Percentiles rank a stretch among this genome's conserved stretches.
Evolutionary conservation across 2,329 filamentous ascomycete genomes (phyloP).

Genomic region (Pseudophaeomoniella oleicola): DNA sequence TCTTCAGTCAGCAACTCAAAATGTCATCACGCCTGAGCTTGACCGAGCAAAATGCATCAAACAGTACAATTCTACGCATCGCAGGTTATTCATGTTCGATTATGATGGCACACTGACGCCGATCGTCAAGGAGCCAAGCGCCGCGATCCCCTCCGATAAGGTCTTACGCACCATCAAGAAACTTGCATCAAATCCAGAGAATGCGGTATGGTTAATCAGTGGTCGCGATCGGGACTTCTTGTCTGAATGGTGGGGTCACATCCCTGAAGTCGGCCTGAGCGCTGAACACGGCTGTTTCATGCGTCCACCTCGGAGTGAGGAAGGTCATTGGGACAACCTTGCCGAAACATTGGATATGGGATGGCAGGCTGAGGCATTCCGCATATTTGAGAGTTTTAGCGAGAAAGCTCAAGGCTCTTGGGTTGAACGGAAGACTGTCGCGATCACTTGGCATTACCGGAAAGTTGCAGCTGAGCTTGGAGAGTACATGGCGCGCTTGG

Average conservation of each 20-base stretch:
- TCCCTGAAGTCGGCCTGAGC: slow-evolving; percentile 75
- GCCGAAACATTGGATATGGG: slow-evolving; percentile 78
- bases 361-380: slow-evolving; percentile 77
- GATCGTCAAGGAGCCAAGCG: slow-evolving; percentile 81
- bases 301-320: slow-evolving; percentile 56
- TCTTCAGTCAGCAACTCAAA: slow-evolving; percentile 60
- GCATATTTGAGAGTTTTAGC: slow-evolving; percentile 76
- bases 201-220: slow-evolving; percentile 96
- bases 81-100: slow-evolving; percentile 94
- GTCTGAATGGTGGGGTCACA: slow-evolving; percentile 82
- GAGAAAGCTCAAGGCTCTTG: slow-evolving; percentile 79
- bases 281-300: slow-evolving; percentile 97
- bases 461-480: slow-evolving; percentile 78
- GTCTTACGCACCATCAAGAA: slow-evolving; percentile 67
- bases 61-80: slow-evolving; percentile 59
- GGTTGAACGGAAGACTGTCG: slow-evolving; percentile 86
- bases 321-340: slow-evolving; percentile 83
- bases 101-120: slow-evolving; percentile 95
- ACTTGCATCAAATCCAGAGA: slow-evolving; percentile 64
- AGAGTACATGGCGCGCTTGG: slow-evolving; percentile 62
- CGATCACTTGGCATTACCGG: slow-evolving; percentile 94
- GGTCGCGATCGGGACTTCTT: slow-evolving; percentile 88
- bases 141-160: slow-evolving; percentile 73
- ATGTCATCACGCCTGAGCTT: slow-evolving; percentile 64
- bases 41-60: slow-evolving; percentile 58